These are phyloP conservation scores for Cercospora sesami DNA, from an alignment of 2,329 filamentous ascomycete genomes.

Conservation along the genomic window DNA sequence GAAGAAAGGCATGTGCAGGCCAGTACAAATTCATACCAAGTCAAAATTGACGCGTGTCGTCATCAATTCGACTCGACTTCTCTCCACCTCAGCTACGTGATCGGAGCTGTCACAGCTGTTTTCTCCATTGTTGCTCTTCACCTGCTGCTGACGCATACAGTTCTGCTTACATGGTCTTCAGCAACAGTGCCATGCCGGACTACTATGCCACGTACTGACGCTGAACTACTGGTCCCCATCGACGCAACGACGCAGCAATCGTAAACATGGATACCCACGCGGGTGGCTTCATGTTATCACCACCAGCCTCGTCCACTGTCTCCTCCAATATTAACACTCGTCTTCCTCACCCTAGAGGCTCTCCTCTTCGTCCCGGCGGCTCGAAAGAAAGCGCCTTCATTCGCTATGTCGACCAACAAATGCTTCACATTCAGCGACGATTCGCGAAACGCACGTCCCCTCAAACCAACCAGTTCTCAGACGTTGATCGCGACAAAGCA, in stretches of 20 bases:
- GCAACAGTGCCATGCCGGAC: neutral
- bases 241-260: neutral
- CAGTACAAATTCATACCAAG: neutral
- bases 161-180: neutral
- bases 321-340: slow-evolving; percentile 39
- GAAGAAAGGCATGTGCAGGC: neutral
- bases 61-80: neutral
- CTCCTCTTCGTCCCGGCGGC: slow-evolving; percentile 57
- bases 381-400: slow-evolving; percentile 60
- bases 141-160: neutral
- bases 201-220: neutral
- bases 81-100: neutral
- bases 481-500: slow-evolving; percentile 38
- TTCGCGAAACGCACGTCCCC: slow-evolving; percentile 52
- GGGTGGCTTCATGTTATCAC: slow-evolving; percentile 52
- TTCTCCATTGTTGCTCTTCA: neutral
- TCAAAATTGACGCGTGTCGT: slow-evolving; percentile 5
- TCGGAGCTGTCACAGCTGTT: neutral
- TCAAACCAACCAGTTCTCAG: slow-evolving; percentile 20
- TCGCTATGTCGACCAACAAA: slow-evolving; percentile 55
- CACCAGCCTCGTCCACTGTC: slow-evolving; percentile 50
- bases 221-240: neutral
- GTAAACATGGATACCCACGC: slow-evolving; percentile 1
- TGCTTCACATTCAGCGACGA: slow-evolving; percentile 54
- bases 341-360: slow-evolving; percentile 55